A percentile compares a stretch with the other conserved stretches of the same genome.
Evolutionary conservation across 108 stramenopile genomes (phyloP).

Genomic region (Chaetoceros muelleri): DNA sequence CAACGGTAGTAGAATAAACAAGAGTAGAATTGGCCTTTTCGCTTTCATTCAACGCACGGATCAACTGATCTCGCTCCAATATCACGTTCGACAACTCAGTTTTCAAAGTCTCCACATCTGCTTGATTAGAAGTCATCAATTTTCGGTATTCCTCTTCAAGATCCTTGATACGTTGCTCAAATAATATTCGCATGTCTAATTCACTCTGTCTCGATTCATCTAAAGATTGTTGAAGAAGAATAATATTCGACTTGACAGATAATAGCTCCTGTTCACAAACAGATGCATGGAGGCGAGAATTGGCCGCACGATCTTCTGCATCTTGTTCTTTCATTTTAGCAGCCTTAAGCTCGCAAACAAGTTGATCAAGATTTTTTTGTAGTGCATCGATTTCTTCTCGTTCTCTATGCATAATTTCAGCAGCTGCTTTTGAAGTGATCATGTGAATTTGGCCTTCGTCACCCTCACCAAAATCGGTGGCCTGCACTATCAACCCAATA

Average conservation of each 20-base stretch:
- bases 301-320: slow-evolving; percentile 46
- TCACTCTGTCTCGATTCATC: slow-evolving; percentile 54
- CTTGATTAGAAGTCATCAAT: slow-evolving; percentile 32
- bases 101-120: slow-evolving; percentile 42
- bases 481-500: slow-evolving; percentile 45
- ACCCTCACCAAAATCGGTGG: slow-evolving; percentile 34
- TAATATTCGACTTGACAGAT: slow-evolving; percentile 55
- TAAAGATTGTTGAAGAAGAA: slow-evolving; percentile 53
- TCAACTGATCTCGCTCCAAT: slow-evolving; percentile 57
- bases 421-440: slow-evolving; percentile 45
- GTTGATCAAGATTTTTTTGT: slow-evolving; percentile 37
- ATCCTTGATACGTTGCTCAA: slow-evolving; percentile 59
- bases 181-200: slow-evolving; percentile 39
- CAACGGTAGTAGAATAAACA: slow-evolving; percentile 13
- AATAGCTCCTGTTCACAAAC: slow-evolving; percentile 63
- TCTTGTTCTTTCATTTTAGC: slow-evolving; percentile 47
- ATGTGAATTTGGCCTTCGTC: slow-evolving; percentile 30
- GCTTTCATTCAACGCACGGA: slow-evolving; percentile 48
- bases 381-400: slow-evolving; percentile 57
- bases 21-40: slow-evolving; percentile 65
- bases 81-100: slow-evolving; percentile 43
- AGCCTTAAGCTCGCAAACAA: slow-evolving; percentile 46
- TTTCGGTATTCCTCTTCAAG: slow-evolving; percentile 51
- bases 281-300: slow-evolving; percentile 41
- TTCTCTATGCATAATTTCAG: slow-evolving; percentile 43